phyloP scores from a whole-genome alignment of 192 early-diverging fungal genomes.

The Backusella sp. region DNA sequence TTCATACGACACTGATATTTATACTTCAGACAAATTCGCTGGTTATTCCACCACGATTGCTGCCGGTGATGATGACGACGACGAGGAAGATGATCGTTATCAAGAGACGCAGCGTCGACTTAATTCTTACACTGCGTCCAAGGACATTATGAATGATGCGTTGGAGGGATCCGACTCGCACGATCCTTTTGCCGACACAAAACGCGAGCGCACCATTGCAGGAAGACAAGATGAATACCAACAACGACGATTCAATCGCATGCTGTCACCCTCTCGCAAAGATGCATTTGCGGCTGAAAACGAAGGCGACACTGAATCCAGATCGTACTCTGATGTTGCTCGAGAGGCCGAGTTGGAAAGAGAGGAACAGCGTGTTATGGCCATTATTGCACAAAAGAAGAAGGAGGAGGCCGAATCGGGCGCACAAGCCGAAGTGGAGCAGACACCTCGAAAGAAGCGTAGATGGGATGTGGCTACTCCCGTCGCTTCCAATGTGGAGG shows the following conservation, averaged over 20 bases:
- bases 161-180: constrained; percentile 48
- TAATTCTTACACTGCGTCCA: constrained; percentile 78
- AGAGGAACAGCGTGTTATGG: constrained; percentile 71
- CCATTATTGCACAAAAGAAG: constrained; percentile 70
- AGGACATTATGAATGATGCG: constrained; percentile 71
- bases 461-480: constrained; percentile 79
- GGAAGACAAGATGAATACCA: constrained; percentile 90
- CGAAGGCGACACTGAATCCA: constrained; percentile 39
- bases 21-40: constrained; percentile 66
- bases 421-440: constrained; percentile 26
- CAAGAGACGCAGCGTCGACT: constrained; percentile 52
- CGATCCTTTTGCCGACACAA: constrained; percentile 65
- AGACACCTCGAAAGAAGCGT: constrained; percentile 56
- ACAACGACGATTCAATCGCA: constrained; percentile 71
- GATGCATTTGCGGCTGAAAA: constrained; percentile 71
- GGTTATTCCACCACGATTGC: constrained; percentile 69
- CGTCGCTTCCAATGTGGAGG: constrained; percentile 43
- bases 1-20: constrained; percentile 74
- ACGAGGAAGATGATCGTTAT: constrained; percentile 38
- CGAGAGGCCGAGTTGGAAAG: constrained; percentile 81
- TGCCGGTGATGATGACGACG: constrained; percentile 56
- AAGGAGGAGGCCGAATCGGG: constrained; percentile 52
- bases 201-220: constrained; percentile 58
- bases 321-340: constrained; percentile 87
- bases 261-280: constrained; percentile 76